Conservation (phyloP, 371 early-diverging fungal species). For the Chytridiales sp. region DNA sequence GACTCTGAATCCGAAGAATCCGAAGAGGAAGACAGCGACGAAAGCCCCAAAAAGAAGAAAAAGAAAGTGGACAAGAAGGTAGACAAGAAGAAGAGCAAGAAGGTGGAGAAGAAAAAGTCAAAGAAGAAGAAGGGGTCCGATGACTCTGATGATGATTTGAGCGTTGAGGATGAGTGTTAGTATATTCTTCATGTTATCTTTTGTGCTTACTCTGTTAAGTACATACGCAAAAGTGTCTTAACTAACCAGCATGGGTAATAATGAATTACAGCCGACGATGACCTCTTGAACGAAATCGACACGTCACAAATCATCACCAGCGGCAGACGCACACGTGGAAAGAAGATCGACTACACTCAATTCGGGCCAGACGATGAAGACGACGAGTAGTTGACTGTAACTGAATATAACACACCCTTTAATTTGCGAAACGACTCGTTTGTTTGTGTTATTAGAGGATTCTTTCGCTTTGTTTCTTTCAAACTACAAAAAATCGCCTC, state of each 20-base stretch:
- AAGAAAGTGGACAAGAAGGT: background rate
- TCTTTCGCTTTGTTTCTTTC: no score
- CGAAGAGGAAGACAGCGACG: background rate
- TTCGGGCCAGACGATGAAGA: slow-evolving; percentile 64
- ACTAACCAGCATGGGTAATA: background rate
- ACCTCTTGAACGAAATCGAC: slow-evolving; percentile 62
- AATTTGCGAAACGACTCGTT: no score
- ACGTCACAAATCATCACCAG: slow-evolving; percentile 60
- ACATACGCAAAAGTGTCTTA: background rate
- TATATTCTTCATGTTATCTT: background rate
- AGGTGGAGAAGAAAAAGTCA: background rate
- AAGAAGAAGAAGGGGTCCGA: no score
- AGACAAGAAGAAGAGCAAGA: slow-evolving; percentile 17
- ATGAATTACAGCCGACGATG: slow-evolving; percentile 40
- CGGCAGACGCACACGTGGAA: slow-evolving; percentile 70
- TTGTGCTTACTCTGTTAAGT: background rate
- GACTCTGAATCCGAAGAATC: slow-evolving; percentile 3
- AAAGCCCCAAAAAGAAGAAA: slow-evolving; percentile 9
- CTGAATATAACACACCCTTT: no score
- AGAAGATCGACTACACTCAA: slow-evolving; percentile 66
- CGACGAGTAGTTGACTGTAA: slow-evolving; percentile 25
- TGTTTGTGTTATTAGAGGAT: no score
- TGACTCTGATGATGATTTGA: slow-evolving; percentile 23
- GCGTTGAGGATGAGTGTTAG: slow-evolving; percentile 12
- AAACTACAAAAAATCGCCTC: no score